These are phyloP conservation scores for Panicum hallii DNA, from an alignment of 202 grass and related monocot genomes.

Conservation along the genomic window DNA sequence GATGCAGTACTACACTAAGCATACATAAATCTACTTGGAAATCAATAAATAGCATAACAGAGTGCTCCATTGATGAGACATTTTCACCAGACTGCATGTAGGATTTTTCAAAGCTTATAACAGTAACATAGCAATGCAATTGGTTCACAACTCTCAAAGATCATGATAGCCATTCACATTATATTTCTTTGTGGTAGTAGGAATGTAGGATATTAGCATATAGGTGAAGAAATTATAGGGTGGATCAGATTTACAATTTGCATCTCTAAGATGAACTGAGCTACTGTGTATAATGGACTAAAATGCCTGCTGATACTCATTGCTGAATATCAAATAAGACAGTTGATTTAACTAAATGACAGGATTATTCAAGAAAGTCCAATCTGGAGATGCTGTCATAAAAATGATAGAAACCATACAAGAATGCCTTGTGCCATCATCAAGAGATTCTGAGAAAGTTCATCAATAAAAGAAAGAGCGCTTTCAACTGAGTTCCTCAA, in stretches of 20 bases:
- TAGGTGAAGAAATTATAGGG: neutral
- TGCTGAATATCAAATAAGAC: conserved; percentile 33
- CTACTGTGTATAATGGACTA: conserved; percentile 11
- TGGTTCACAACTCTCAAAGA: conserved; percentile 23
- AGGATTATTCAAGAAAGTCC: conserved; percentile 23
- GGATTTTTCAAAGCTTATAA: conserved; percentile 24
- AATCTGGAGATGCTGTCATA: conserved; percentile 30
- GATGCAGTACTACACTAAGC: conserved; percentile 6
- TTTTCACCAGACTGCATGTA: conserved; percentile 27
- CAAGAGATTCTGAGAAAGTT: conserved; percentile 58
- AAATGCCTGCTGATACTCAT: conserved; percentile 30
- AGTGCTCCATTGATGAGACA: conserved; percentile 2
- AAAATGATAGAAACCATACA: conserved; percentile 59
- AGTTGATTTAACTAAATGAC: conserved; percentile 16
- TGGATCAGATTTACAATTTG: conserved; percentile 16
- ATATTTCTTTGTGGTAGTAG: conserved; percentile 10
- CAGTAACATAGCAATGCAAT: conserved; percentile 2
- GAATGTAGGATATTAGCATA: neutral
- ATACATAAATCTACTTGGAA: conserved; percentile 39
- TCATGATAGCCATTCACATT: conserved; percentile 5
- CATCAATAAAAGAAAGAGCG: conserved; percentile 69
- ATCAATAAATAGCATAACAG: conserved; percentile 30
- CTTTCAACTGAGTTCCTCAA: conserved; percentile 59
- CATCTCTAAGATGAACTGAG: neutral
- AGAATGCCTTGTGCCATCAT: conserved; percentile 46